Percentiles rank a stretch among this genome's conserved stretches.
phyloP scores from a whole-genome alignment of 2,329 filamentous ascomycete genomes.

The Macroventuria anomochaeta region DNA sequence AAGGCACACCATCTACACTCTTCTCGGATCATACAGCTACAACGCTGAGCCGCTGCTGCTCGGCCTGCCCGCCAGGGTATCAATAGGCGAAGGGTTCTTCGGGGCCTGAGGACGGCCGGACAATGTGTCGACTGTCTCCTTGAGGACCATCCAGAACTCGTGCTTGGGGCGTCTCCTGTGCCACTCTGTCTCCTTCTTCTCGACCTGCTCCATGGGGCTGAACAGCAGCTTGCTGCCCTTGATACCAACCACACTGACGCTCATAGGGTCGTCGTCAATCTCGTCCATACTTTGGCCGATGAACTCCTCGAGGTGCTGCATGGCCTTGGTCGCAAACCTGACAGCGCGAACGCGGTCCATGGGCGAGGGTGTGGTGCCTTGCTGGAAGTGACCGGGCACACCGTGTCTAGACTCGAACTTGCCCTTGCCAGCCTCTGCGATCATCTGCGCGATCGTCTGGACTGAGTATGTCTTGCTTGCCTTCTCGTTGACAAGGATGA shows the following conservation, averaged over 20 bases:
- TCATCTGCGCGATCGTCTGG: conserved; percentile 93
- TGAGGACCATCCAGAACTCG: conserved; percentile 84
- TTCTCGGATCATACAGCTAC: not conserved
- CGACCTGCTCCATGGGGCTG: conserved; percentile 78
- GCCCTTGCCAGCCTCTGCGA: conserved; percentile 89
- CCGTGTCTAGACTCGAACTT: conserved; percentile 92
- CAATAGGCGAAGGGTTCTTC: conserved; percentile 22
- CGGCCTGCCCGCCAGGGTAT: conserved; percentile 33
- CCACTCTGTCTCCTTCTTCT: conserved; percentile 90
- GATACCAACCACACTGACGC: conserved; percentile 86
- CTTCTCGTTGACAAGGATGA: conserved; percentile 97
- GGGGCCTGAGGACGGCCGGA: conserved; percentile 61
- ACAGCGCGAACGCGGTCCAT: conserved; percentile 97
- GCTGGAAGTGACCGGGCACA: conserved; percentile 54
- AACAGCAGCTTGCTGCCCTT: conserved; percentile 91
- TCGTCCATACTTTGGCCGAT: conserved; percentile 68
- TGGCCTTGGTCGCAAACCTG: conserved; percentile 89
- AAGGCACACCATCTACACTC: not conserved
- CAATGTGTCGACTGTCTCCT: conserved; percentile 82
- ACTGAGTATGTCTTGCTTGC: conserved; percentile 88
- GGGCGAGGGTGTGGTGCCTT: conserved; percentile 68
- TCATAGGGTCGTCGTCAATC: conserved; percentile 76
- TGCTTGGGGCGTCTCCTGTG: conserved; percentile 80
- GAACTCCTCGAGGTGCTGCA: conserved; percentile 86
- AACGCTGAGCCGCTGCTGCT: conserved; percentile 13